phyloP scores from a whole-genome alignment of 495 filamentous ascomycete species.

The Pyrenula aspistea region DNA sequence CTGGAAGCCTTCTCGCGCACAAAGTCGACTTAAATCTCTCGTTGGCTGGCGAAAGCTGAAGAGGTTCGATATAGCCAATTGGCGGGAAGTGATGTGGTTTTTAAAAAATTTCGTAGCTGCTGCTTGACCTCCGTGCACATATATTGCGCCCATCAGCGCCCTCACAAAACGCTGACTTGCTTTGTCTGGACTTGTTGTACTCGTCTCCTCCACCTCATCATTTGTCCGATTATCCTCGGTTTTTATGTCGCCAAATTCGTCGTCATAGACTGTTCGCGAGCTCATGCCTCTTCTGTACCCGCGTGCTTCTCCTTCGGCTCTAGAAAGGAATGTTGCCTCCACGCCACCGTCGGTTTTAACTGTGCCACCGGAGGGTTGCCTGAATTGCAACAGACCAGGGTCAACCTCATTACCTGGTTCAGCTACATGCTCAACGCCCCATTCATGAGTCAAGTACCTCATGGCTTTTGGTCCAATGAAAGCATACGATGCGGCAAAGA shows the following conservation, averaged over 20 bases:
- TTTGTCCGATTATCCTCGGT: conserved; percentile 5
- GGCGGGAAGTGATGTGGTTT: conserved; percentile 68
- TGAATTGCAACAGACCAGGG: conserved; percentile 82
- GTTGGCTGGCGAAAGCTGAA: conserved; percentile 78
- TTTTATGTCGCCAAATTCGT: conserved; percentile 58
- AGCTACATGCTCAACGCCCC: conserved; percentile 80
- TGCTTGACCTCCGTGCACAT: conserved; percentile 61
- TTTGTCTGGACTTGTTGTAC: conserved; percentile 23
- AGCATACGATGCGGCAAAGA: conserved; percentile 72
- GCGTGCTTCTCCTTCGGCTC: conserved; percentile 25
- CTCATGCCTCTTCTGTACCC: conserved; percentile 61
- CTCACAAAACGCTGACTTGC: conserved; percentile 59
- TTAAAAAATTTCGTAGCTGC: conserved; percentile 68
- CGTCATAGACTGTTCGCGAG: conserved; percentile 61
- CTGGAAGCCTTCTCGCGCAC: conserved; percentile 80
- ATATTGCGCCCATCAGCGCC: conserved; percentile 71
- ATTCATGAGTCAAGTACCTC: conserved; percentile 57
- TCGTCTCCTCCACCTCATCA: conserved; percentile 13
- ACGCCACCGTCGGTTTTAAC: conserved; percentile 14
- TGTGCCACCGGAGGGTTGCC: conserved; percentile 12
- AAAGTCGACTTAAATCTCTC: conserved; percentile 66
- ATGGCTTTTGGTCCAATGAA: conserved; percentile 66
- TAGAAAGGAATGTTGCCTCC: not conserved
- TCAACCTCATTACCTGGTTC: conserved; percentile 84
- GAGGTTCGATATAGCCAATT: conserved; percentile 59